Percentiles rank a stretch among this genome's conserved stretches.
Evolutionary conservation across 352 stramenopile genomes (phyloP).

Genomic region (Nothophytophthora sp.): DNA sequence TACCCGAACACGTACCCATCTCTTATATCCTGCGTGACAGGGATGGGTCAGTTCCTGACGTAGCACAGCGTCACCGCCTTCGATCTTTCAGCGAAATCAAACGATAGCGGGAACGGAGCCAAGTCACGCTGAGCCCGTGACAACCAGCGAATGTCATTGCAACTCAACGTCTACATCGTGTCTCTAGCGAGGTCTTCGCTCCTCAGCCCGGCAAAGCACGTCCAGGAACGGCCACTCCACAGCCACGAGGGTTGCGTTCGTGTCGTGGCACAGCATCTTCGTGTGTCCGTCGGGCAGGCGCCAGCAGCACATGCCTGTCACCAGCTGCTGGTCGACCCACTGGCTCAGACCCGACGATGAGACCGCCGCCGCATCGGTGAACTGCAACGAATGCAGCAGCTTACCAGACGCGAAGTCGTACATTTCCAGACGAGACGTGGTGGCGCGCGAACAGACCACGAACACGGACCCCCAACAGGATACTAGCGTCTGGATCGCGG

Average conservation of each 20-base stretch:
- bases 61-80: too few species aligned
- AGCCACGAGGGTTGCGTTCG: conserved; percentile 27
- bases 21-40: too few species aligned
- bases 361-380: conserved; percentile 3
- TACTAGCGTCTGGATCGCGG: conserved; percentile 47
- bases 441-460: conserved; percentile 38
- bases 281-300: not conserved
- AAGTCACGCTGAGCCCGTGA: too few species aligned
- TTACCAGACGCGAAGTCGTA: conserved; percentile 41
- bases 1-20: too few species aligned
- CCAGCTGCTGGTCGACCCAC: conserved; percentile 27
- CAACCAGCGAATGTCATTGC: too few species aligned
- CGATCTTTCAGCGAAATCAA: too few species aligned
- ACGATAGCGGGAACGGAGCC: too few species aligned
- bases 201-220: not conserved
- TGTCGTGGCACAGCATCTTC: conserved; percentile 49
- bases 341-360: conserved; percentile 7
- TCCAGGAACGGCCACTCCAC: conserved; percentile 58
- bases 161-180: not conserved
- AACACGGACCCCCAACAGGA: conserved; percentile 56
- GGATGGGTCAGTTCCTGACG: too few species aligned
- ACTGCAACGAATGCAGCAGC: conserved; percentile 46
- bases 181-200: not conserved
- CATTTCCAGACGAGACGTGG: conserved; percentile 40
- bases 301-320: conserved; percentile 33